Conservation (phyloP, 208 protist species). For the Leishmania arabica region DNA sequence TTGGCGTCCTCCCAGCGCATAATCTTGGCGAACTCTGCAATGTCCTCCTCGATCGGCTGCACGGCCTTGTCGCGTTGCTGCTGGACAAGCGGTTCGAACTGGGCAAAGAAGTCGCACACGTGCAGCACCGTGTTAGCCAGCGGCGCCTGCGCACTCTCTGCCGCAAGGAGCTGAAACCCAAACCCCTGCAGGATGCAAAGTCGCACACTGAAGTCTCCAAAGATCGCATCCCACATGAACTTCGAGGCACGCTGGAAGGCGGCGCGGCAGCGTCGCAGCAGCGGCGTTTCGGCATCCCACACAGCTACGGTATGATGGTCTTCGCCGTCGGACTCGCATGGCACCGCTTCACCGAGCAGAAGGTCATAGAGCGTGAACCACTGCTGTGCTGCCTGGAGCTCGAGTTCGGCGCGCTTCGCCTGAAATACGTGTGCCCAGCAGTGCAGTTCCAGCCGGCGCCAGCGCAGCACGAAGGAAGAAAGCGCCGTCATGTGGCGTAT, state of each 20-base stretch:
- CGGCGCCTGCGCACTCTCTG: slow-evolving; percentile 38
- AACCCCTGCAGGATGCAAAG: slow-evolving; percentile 68
- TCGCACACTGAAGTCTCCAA: slow-evolving; percentile 78
- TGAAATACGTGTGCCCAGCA: slow-evolving; percentile 94
- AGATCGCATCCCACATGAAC: slow-evolving; percentile 82
- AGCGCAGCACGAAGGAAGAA: slow-evolving; percentile 94
- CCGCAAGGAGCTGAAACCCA: slow-evolving; percentile 64
- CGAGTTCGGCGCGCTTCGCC: slow-evolving; percentile 77
- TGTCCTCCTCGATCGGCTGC: slow-evolving; percentile 84
- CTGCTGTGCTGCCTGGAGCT: slow-evolving; percentile 57
- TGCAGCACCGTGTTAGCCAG: slow-evolving; percentile 81
- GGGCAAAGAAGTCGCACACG: slow-evolving; percentile 82
- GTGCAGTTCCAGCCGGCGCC: slow-evolving; percentile 96
- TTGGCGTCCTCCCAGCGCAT: slow-evolving; percentile 94
- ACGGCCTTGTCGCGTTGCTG: slow-evolving; percentile 47
- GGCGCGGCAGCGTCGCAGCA: slow-evolving; percentile 35
- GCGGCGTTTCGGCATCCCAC: slow-evolving; percentile 17
- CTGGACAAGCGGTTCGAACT: slow-evolving; percentile 64
- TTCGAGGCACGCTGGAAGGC: slow-evolving; percentile 68
- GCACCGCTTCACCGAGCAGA: slow-evolving; percentile 27
- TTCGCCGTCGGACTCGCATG: neutral
- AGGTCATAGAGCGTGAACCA: slow-evolving; percentile 88
- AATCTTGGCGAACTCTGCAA: slow-evolving; percentile 85
- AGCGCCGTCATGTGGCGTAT: slow-evolving; percentile 88
- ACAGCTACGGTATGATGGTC: slow-evolving; percentile 11